phyloP scores from a whole-genome alignment of 2,329 filamentous ascomycete species.

The Diaporthe longicolla region DNA sequence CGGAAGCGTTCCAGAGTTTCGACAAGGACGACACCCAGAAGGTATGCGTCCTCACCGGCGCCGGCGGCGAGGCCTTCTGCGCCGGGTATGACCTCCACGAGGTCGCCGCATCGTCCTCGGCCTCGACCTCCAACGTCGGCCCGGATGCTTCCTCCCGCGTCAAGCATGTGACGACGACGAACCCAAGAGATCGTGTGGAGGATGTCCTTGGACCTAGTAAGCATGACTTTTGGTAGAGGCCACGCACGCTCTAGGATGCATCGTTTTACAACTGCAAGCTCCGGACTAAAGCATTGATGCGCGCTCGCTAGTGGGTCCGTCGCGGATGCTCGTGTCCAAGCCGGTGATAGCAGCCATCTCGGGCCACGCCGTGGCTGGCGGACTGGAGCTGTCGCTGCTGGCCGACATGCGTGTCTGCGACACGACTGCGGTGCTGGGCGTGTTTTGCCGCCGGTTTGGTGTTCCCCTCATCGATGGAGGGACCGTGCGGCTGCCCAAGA shows the following conservation, averaged over 20 bases:
- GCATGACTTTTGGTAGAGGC: not conserved
- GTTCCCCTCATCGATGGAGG: constrained; percentile 66
- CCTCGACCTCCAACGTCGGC: not conserved
- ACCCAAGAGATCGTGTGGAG: not conserved
- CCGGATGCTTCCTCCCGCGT: constrained; percentile 1
- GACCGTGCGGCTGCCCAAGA: constrained; percentile 64
- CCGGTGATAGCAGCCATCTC: constrained; percentile 66
- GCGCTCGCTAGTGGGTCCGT: constrained; percentile 59
- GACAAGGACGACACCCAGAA: constrained; percentile 65
- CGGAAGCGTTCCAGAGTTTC: constrained; percentile 62
- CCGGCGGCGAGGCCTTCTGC: constrained; percentile 62
- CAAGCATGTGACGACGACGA: constrained; percentile 12
- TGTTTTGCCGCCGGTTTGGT: constrained; percentile 68
- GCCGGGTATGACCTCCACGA: constrained; percentile 67
- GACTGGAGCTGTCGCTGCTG: constrained; percentile 66
- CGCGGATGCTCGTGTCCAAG: constrained; percentile 63
- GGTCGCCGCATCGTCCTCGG: constrained; percentile 48
- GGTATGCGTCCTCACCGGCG: constrained; percentile 65
- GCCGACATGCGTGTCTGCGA: constrained; percentile 68
- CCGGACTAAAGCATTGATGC: not conserved
- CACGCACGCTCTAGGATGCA: too few relatives aligned
- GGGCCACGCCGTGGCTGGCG: constrained; percentile 68
- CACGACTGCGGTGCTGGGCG: constrained; percentile 66
- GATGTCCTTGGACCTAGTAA: constrained; percentile 55
- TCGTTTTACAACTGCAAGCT: not conserved